phyloP scores from a whole-genome alignment of 192 early-diverging fungal genomes.

The Tieghemiomyces parasiticus region DNA sequence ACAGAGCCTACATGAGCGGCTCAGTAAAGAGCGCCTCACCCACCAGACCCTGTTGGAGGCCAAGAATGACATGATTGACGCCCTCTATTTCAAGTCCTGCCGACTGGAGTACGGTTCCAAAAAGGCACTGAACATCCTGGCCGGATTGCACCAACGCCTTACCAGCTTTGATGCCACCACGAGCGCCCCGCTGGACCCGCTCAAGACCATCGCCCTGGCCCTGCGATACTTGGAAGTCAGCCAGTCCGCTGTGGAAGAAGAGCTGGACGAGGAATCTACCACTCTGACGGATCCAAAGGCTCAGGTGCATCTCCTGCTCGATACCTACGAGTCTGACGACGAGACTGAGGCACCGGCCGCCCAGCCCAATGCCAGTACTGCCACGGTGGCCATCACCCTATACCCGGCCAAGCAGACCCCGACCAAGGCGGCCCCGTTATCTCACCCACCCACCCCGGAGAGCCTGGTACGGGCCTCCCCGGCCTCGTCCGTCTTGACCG shows the following conservation, averaged over 20 bases:
- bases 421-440: neutral
- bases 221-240: conserved; percentile 6
- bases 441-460: conserved; percentile 10
- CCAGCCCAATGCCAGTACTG: too few relatives aligned
- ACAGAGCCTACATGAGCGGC: neutral
- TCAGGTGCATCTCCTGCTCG: neutral
- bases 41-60: conserved; percentile 1
- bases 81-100: conserved; percentile 9
- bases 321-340: conserved; percentile 7
- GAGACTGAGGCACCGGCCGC: neutral
- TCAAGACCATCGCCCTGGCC: neutral
- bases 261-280: neutral
- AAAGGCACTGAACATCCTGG: conserved; percentile 2
- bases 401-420: neutral
- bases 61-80: conserved; percentile 12
- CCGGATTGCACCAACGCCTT: neutral
- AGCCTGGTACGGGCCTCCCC: neutral
- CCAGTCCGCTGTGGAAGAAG: conserved; percentile 6
- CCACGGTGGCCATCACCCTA: neutral
- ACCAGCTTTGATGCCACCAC: neutral
- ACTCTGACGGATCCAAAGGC: too few relatives aligned
- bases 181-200: neutral
- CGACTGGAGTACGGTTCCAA: conserved; percentile 6
- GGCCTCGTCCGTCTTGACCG: too few relatives aligned
- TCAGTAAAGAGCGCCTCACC: neutral